A percentile compares a stretch with the other conserved stretches of the same genome.
Conservation (phyloP, 306 rosid genomes). For the Vigna nakashimae region DNA sequence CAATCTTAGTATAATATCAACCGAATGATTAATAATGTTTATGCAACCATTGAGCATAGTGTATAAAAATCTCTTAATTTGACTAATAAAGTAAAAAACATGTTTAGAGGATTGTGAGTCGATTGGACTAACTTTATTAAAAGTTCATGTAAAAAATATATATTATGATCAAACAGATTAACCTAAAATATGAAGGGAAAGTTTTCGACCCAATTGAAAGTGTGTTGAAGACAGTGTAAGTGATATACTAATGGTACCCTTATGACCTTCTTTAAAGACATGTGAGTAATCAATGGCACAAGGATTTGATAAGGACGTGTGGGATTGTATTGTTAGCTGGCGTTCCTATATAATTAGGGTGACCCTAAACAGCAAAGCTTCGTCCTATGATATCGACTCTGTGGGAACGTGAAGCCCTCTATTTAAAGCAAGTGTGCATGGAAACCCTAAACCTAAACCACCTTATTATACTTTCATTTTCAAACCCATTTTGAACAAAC, state of each 20-base stretch:
- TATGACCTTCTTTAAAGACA: conserved; percentile 2
- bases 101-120: rapidly evolving
- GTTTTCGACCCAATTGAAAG: not conserved
- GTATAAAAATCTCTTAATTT: no score
- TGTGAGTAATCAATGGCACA: conserved; percentile 33
- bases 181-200: no score
- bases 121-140: no score
- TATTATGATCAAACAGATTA: no score
- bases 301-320: conserved; percentile 35
- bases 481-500: no score
- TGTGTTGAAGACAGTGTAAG: not conserved
- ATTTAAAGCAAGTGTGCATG: not conserved
- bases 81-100: no score
- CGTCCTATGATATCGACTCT: conserved; percentile 31
- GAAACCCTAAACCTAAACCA: not conserved
- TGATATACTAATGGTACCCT: not conserved
- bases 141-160: no score
- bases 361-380: conserved; percentile 41
- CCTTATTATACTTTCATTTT: no score
- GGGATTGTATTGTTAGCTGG: not conserved
- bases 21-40: no score
- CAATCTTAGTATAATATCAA: no score
- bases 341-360: conserved; percentile 2
- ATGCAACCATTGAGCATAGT: no score
- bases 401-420: not conserved